A percentile compares a stretch with the other conserved stretches of the same genome.
Evolutionary conservation across 495 filamentous ascomycete genomes (phyloP).

Genomic region (Physcia stellaris): DNA sequence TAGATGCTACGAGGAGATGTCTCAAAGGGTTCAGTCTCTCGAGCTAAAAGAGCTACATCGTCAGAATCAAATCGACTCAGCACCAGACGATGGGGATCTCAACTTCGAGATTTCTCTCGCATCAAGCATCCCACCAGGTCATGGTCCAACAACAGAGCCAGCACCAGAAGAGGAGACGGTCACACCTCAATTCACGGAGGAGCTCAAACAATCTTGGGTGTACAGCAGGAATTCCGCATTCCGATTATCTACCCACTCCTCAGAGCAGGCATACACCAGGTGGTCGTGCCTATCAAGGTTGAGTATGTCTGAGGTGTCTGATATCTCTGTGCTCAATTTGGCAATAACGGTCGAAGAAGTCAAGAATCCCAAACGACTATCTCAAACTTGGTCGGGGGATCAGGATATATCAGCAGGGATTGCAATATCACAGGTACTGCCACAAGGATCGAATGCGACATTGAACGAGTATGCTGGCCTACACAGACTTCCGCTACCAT

Average conservation of each 20-base stretch:
- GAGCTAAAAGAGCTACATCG: not conserved
- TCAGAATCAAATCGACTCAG: not conserved
- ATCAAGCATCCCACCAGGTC: too few species aligned
- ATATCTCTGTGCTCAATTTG: constrained; percentile 8
- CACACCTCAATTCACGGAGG: constrained; percentile 6
- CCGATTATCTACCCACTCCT: constrained; percentile 1
- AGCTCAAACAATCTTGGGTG: constrained; percentile 6
- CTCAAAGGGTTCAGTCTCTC: constrained; percentile 1
- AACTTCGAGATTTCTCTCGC: not conserved
- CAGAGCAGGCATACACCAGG: not conserved
- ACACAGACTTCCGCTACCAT: too few species aligned
- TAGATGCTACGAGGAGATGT: constrained; percentile 3
- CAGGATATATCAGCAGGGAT: too few species aligned
- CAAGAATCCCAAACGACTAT: too few species aligned
- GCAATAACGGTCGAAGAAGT: constrained; percentile 2
- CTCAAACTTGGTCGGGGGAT: too few species aligned
- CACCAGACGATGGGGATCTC: not conserved
- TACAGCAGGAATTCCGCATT: constrained; percentile 6
- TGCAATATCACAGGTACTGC: too few species aligned
- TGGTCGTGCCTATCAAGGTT: constrained; percentile 7
- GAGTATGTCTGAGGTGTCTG: constrained; percentile 9
- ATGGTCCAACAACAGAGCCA: too few species aligned
- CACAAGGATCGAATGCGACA: too few species aligned
- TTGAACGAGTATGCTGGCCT: too few species aligned
- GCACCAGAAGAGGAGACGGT: too few species aligned